Evolutionary conservation across 495 filamentous ascomycete genomes (phyloP).

Genomic region (Hypoxylon intermedium): DNA sequence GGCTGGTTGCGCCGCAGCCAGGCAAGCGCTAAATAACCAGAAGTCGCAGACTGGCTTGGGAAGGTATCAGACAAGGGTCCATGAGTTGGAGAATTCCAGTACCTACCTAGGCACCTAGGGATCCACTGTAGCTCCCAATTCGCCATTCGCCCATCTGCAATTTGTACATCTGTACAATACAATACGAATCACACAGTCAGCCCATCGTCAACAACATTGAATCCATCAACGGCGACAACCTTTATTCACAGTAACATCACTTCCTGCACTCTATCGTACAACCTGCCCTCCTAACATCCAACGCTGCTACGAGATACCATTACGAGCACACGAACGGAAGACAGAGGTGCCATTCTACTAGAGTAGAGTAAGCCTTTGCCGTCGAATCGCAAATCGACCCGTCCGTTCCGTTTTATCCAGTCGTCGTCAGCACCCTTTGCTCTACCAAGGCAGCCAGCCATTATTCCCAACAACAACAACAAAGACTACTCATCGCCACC

Average conservation of each 20-base stretch:
- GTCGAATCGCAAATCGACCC: slow-evolving; percentile 25
- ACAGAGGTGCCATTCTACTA: neutral
- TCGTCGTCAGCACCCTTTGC: slow-evolving; percentile 25
- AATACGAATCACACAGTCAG: slow-evolving; percentile 19
- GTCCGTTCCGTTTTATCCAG: slow-evolving; percentile 24
- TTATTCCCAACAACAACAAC: slow-evolving; percentile 15
- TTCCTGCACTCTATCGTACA: neutral
- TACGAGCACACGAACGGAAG: slow-evolving; percentile 21
- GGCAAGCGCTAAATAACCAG: slow-evolving; percentile 1
- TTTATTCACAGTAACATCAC: neutral
- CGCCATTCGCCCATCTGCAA: neutral
- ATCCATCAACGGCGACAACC: slow-evolving; percentile 10
- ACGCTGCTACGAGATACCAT: slow-evolving; percentile 8
- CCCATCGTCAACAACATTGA: slow-evolving; percentile 26
- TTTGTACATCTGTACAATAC: slow-evolving; percentile 38
- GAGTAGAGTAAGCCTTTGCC: neutral
- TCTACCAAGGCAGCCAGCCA: neutral
- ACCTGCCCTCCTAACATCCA: neutral
- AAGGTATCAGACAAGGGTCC: slow-evolving; percentile 1
- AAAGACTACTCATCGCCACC: neutral
- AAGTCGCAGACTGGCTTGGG: no score
- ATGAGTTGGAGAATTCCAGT: neutral
- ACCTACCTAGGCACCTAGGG: neutral
- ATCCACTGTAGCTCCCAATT: slow-evolving; percentile 28
- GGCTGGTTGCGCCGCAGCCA: slow-evolving; percentile 23